A percentile compares a stretch with the other conserved stretches of the same genome.
phyloP scores from a whole-genome alignment of 495 filamentous ascomycete species.

The Zalerion maritima region DNA sequence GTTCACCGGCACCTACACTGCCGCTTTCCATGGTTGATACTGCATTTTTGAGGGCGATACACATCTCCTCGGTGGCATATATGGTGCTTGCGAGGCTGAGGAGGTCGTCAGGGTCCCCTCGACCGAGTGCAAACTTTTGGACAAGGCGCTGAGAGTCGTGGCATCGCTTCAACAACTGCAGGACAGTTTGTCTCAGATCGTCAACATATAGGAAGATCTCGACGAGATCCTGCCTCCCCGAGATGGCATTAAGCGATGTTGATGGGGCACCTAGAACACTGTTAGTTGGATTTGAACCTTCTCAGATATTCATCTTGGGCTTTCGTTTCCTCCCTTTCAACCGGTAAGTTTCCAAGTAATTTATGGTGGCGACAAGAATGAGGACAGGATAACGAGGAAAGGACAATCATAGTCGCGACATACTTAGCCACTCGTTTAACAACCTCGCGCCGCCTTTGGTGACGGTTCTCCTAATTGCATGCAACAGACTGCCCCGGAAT shows the following conservation, averaged over 20 bases:
- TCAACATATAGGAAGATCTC: constrained; percentile 48
- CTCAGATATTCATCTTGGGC: too few relatives aligned
- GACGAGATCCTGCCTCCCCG: constrained; percentile 69
- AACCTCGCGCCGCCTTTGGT: constrained; percentile 83
- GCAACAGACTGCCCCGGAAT: constrained; percentile 70
- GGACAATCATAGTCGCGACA: constrained; percentile 7
- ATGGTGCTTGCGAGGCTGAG: constrained; percentile 71
- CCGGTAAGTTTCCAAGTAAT: too few relatives aligned
- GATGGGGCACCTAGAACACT: constrained; percentile 51
- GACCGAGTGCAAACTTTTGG: constrained; percentile 81
- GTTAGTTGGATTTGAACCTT: constrained; percentile 6
- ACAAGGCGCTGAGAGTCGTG: constrained; percentile 81
- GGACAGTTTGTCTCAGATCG: constrained; percentile 50
- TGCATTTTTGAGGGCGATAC: constrained; percentile 19
- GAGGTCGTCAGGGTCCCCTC: constrained; percentile 90
- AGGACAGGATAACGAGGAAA: neutral
- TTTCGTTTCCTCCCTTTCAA: constrained; percentile 6
- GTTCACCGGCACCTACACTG: neutral
- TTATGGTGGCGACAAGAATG: too few relatives aligned
- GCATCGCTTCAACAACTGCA: constrained; percentile 52
- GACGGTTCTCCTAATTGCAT: constrained; percentile 74
- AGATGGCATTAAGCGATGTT: constrained; percentile 66
- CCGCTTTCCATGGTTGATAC: neutral
- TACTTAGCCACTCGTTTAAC: constrained; percentile 70
- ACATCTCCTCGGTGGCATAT: constrained; percentile 57